These are phyloP conservation scores for Cryptococcus neoformans DNA, from an alignment of 1,284 basidiomycete genomes.

Conservation along the genomic window DNA sequence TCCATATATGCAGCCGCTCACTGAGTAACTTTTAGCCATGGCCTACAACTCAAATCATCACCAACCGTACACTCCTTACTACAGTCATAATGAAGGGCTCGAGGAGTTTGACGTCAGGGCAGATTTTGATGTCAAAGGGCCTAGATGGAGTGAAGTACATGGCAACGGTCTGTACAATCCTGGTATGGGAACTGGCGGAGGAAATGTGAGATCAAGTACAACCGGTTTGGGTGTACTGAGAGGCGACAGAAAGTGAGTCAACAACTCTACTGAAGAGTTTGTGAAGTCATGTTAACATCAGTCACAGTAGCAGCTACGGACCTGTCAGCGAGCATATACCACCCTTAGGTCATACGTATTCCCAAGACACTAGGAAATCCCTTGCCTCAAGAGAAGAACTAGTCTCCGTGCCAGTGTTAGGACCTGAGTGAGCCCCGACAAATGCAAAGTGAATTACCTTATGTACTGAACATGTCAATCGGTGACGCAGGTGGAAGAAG, in stretches of 20 bases:
- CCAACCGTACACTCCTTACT: conserved; percentile 9
- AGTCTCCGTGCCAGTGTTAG: conserved; percentile 81
- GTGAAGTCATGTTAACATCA: neutral
- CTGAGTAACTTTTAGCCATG: too few species aligned
- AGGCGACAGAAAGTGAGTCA: conserved; percentile 22
- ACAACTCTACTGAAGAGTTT: conserved; percentile 1
- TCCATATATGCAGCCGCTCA: too few species aligned
- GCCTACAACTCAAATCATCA: too few species aligned
- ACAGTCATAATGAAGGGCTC: conserved; percentile 33
- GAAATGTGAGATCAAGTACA: conserved; percentile 11
- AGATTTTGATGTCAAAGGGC: conserved; percentile 86
- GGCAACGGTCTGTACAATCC: neutral
- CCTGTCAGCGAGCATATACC: conserved; percentile 30
- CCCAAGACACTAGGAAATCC: conserved; percentile 35
- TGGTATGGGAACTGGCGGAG: conserved; percentile 1
- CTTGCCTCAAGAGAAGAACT: conserved; percentile 63
- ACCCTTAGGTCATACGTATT: conserved; percentile 32
- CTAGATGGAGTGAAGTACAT: conserved; percentile 61
- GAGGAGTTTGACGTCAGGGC: conserved; percentile 80
- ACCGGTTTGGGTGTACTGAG: neutral
- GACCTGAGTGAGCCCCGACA: conserved; percentile 58
- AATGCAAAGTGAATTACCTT: neutral
- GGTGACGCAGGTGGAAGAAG: conserved; percentile 61
- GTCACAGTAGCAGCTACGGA: conserved; percentile 20
- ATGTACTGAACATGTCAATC: neutral